Evolutionary conservation across 495 filamentous ascomycete species (phyloP), one percentile per base, ranked within the genome.

Genomic region (Amorphotheca resinae): DNA sequence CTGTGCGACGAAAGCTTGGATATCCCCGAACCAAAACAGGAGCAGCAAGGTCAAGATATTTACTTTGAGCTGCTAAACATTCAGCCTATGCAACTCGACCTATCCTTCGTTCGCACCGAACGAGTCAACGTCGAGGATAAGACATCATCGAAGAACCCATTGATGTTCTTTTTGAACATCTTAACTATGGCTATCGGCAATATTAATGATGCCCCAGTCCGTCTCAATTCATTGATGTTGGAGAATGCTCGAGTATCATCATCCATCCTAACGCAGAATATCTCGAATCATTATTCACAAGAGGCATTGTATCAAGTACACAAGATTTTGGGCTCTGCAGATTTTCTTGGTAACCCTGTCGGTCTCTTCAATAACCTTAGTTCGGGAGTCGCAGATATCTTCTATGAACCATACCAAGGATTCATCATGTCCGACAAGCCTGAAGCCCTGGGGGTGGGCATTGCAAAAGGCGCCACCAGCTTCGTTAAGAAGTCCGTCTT

Each of bases 181-280:
- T 77, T 98, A 70, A 95, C 91, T 15, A 98, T 98, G 91, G 93
- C 91, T 9, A 85, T 98, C 53, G 91, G 91, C 40, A 98, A 98
- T 55, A 80, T 98, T 68, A 98, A 96, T 54, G 91, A 98, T 60
- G 91, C 91, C 12, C 91, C 91, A 0, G 74, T 98, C 20, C 76
- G 87, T 33, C 73, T 96, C 46, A 96, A 95, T 50, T 84, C 91
- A 9, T 64, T 98, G 23, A 84, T 98, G 73, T 65, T 98, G 9
- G 91, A 96, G 59, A 98, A 98, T 54, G 87, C 87, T 20, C 82
- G 91, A 22, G 83, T 95, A 25, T 94, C 93, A 1, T 73, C 87
- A 11, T 79, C 82, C 5, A 74, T 91, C 11, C 70, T 98, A 21
- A 73, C 84, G 18, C 78, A 78, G 55, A 93, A 88, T 56, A 73